Evolutionary conservation across 2,329 filamentous ascomycete genomes (phyloP).

Genomic region (Ilyonectria mors-panacis): DNA sequence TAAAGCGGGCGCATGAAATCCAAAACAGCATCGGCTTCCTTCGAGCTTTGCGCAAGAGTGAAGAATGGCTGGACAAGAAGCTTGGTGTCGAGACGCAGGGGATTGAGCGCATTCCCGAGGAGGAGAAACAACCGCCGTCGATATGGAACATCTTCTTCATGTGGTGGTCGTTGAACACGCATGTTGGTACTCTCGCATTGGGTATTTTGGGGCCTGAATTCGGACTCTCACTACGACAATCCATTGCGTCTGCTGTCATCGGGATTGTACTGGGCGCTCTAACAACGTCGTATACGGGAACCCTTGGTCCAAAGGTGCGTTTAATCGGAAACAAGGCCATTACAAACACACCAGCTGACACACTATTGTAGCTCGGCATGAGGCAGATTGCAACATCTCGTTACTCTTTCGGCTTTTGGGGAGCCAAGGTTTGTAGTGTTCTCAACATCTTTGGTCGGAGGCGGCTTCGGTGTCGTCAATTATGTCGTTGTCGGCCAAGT

Average conservation of each 20-base stretch:
- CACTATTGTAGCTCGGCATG: slow-evolving; percentile 19
- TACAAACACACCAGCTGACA: neutral
- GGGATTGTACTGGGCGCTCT: slow-evolving; percentile 15
- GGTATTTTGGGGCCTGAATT: slow-evolving; percentile 26
- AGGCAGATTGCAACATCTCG: slow-evolving; percentile 35
- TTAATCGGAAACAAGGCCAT: neutral
- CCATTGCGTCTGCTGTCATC: slow-evolving; percentile 4
- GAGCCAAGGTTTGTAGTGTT: slow-evolving; percentile 39
- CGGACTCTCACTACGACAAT: slow-evolving; percentile 18
- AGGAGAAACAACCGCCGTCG: slow-evolving; percentile 24
- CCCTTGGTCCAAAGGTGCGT: slow-evolving; percentile 23
- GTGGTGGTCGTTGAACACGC: slow-evolving; percentile 23
- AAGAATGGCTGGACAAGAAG: slow-evolving; percentile 23
- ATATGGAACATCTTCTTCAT: slow-evolving; percentile 28
- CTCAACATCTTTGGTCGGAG: slow-evolving; percentile 42
- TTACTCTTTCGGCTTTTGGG: slow-evolving; percentile 41
- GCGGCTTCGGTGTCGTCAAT: slow-evolving; percentile 40
- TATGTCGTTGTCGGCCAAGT: slow-evolving; percentile 41
- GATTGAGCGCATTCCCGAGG: slow-evolving; percentile 25
- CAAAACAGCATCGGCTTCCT: slow-evolving; percentile 8
- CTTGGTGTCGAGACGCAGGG: slow-evolving; percentile 26
- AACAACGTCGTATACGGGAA: slow-evolving; percentile 22
- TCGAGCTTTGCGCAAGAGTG: slow-evolving; percentile 12
- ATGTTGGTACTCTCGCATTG: slow-evolving; percentile 17
- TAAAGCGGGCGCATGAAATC: slow-evolving; percentile 18